phyloP scores from a whole-genome alignment of 2,329 filamentous ascomycete genomes.

The Clonostachys rhizophaga region DNA sequence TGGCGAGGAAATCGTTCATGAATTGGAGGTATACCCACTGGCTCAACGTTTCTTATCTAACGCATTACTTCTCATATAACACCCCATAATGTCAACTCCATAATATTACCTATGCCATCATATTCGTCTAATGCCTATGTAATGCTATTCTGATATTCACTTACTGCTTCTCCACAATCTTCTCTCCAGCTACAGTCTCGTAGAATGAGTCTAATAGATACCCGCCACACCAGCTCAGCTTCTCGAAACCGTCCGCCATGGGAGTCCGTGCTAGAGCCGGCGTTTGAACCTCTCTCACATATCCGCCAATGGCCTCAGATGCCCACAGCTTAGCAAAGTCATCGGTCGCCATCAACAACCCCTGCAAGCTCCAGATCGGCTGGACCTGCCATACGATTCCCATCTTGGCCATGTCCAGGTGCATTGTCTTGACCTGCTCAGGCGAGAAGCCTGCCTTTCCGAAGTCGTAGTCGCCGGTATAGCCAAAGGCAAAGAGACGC shows the following conservation, averaged over 20 bases:
- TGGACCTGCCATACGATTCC: slow-evolving; percentile 33
- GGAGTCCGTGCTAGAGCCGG: slow-evolving; percentile 13
- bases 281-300: slow-evolving; percentile 12
- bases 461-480: slow-evolving; percentile 27
- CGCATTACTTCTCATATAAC: too few relatives aligned
- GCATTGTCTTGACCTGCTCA: slow-evolving; percentile 21
- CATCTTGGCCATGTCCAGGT: slow-evolving; percentile 24
- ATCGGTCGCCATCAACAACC: slow-evolving; percentile 24
- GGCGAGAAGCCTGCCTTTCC: slow-evolving; percentile 19
- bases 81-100: too few relatives aligned
- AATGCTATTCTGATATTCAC: too few relatives aligned
- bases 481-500: slow-evolving; percentile 29
- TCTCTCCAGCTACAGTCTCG: slow-evolving; percentile 18
- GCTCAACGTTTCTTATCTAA: too few relatives aligned
- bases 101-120: too few relatives aligned
- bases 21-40: too few relatives aligned
- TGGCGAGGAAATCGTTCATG: too few relatives aligned
- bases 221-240: slow-evolving; percentile 23
- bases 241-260: slow-evolving; percentile 25
- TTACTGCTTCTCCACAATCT: background rate
- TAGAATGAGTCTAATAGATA: slow-evolving; percentile 29
- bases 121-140: too few relatives aligned
- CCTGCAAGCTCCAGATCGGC: slow-evolving; percentile 29
- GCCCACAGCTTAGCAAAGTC: slow-evolving; percentile 23
- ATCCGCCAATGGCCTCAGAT: slow-evolving; percentile 26